A percentile compares a stretch with the other conserved stretches of the same genome.
Conservation (phyloP, 1,284 basidiomycete genomes). For the Chondrostereum purpureum region DNA sequence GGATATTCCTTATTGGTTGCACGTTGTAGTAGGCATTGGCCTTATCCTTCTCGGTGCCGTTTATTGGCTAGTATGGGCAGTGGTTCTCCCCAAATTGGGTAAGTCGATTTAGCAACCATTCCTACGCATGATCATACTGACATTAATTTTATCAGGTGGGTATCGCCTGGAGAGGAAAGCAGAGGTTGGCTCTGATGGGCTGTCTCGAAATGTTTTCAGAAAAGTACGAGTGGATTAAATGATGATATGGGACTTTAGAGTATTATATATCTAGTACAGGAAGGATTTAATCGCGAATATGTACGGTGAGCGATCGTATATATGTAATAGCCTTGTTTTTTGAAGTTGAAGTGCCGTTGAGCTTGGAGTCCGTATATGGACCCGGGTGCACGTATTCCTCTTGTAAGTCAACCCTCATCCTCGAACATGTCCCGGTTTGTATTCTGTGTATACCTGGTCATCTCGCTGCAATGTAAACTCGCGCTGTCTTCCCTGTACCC, state of each 20-base stretch:
- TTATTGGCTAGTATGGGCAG: constrained; percentile 12
- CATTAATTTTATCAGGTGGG: constrained; percentile 1
- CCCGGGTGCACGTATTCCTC: too few relatives aligned
- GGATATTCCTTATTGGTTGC: constrained; percentile 9
- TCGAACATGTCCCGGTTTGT: too few relatives aligned
- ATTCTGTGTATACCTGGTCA: too few relatives aligned
- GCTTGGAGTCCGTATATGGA: too few relatives aligned
- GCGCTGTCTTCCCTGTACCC: background rate
- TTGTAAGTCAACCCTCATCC: too few relatives aligned
- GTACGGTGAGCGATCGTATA: too few relatives aligned
- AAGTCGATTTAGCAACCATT: background rate
- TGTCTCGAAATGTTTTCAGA: constrained; percentile 7
- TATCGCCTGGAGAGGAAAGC: constrained; percentile 5
- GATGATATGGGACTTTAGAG: too few relatives aligned
- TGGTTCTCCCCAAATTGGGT: constrained; percentile 7
- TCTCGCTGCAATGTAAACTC: too few relatives aligned
- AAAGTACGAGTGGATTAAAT: background rate
- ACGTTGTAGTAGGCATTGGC: constrained; percentile 9
- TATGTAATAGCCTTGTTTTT: too few relatives aligned
- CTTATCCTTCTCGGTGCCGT: constrained; percentile 4
- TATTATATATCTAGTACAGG: too few relatives aligned
- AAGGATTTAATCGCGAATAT: too few relatives aligned
- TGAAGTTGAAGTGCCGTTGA: too few relatives aligned
- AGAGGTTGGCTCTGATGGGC: constrained; percentile 7
- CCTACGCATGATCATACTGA: background rate